Conservation (phyloP, 192 early-diverging fungal species). For the Entomortierella chlamydospora region DNA sequence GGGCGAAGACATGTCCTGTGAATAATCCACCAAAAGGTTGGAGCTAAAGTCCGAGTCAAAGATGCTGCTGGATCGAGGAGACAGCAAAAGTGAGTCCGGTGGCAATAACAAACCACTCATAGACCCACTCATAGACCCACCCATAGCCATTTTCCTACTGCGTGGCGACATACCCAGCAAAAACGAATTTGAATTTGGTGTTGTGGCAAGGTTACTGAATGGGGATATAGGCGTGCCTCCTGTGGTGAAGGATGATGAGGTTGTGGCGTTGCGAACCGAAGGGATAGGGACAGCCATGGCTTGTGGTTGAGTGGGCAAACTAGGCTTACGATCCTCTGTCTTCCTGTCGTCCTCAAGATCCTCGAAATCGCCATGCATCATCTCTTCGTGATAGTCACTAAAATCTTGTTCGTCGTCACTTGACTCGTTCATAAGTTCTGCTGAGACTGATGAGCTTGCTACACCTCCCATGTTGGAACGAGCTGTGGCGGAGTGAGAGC, state of each 20-base stretch:
- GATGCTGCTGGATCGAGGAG: conserved; percentile 43
- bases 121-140: conserved; percentile 54
- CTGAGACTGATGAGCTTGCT: not conserved
- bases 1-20: conserved; percentile 32
- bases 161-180: conserved; percentile 47
- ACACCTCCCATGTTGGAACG: not conserved
- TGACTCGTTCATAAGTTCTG: conserved; percentile 22
- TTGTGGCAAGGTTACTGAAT: conserved; percentile 35
- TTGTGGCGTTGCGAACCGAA: conserved; percentile 18
- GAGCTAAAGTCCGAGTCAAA: conserved; percentile 42
- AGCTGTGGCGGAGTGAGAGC: conserved; percentile 4
- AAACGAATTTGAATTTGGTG: conserved; percentile 41
- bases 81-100: conserved; percentile 42
- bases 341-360: conserved; percentile 43
- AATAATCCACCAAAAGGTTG: conserved; percentile 32
- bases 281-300: conserved; percentile 46
- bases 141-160: conserved; percentile 52
- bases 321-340: conserved; percentile 11
- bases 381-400: conserved; percentile 70
- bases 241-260: conserved; percentile 27
- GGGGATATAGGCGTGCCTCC: conserved; percentile 43
- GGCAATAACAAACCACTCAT: conserved; percentile 49
- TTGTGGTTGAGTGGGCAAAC: conserved; percentile 22
- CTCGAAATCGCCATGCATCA: conserved; percentile 65
- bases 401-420: conserved; percentile 60